Conservation (phyloP, 768 basidiomycete species). For the Candolleomyces efflorescens region DNA sequence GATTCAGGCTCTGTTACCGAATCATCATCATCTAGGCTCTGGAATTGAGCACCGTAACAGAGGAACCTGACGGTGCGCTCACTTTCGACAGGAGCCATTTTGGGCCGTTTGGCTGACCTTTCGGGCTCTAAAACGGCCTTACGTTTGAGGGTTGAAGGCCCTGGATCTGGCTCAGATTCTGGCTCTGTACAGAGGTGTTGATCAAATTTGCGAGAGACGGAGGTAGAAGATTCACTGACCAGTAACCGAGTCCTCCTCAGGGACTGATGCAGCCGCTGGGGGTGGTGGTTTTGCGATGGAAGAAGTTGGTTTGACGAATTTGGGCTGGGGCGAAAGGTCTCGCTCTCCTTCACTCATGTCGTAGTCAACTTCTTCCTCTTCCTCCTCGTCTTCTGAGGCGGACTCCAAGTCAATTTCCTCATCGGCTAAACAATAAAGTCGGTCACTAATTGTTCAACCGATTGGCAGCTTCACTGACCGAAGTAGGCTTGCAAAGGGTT, state of each 20-base stretch:
- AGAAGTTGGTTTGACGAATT: background rate
- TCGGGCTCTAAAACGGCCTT: background rate
- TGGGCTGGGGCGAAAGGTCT: background rate
- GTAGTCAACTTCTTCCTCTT: conserved; percentile 7
- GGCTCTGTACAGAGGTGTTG: background rate
- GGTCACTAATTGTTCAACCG: background rate
- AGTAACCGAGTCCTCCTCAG: conserved; percentile 5
- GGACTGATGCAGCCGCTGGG: background rate
- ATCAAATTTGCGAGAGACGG: background rate
- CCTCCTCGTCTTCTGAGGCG: conserved; percentile 12
- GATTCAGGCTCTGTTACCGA: conserved; percentile 31
- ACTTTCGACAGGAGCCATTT: background rate
- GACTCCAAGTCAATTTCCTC: conserved; percentile 14
- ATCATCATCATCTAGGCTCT: conserved; percentile 12
- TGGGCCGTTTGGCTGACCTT: background rate
- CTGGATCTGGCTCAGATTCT: conserved; percentile 7
- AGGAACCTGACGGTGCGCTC: background rate
- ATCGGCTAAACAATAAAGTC: background rate
- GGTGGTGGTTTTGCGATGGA: background rate
- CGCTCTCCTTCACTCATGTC: background rate
- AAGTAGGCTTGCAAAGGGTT: conserved; percentile 51
- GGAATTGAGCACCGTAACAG: too few species aligned
- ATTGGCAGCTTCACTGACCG: conserved; percentile 27
- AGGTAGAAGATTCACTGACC: background rate
- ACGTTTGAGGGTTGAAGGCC: background rate